A percentile compares a stretch with the other conserved stretches of the same genome.
phyloP scores from a whole-genome alignment of 2,329 filamentous ascomycete species.

The Aspergillus alliaceus region DNA sequence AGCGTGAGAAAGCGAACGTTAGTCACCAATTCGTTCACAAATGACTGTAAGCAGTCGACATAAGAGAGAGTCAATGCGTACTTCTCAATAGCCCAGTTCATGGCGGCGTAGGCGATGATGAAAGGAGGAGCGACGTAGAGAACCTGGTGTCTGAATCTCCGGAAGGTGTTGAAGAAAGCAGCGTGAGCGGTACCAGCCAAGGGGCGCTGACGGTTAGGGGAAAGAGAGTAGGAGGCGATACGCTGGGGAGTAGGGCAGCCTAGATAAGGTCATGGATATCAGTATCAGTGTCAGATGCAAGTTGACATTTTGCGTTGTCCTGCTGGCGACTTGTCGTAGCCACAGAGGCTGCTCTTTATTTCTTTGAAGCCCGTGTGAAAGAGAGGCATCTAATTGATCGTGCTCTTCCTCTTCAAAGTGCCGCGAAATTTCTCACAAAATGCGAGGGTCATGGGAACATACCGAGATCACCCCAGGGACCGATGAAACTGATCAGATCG shows the following conservation, averaged over 20 bases:
- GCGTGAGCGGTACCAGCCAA: constrained; percentile 75
- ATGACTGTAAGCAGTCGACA: too few relatives aligned
- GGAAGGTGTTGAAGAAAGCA: constrained; percentile 93
- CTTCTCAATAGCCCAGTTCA: constrained; percentile 92
- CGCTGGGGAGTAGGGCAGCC: constrained; percentile 52
- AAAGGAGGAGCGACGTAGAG: constrained; percentile 85
- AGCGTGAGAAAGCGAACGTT: background rate
- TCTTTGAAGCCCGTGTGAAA: background rate
- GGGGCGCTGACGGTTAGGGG: constrained; percentile 85
- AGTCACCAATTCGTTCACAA: background rate
- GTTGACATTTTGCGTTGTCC: background rate
- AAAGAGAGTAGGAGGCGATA: constrained; percentile 70
- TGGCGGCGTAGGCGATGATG: constrained; percentile 72
- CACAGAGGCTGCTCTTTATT: background rate
- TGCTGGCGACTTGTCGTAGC: background rate
- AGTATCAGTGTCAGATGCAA: background rate
- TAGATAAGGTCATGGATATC: constrained; percentile 10
- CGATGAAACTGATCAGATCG: constrained; percentile 61
- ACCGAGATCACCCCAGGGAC: constrained; percentile 75
- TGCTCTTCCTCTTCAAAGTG: background rate
- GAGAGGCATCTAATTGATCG: constrained; percentile 2
- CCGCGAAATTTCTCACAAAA: background rate
- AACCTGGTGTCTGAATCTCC: constrained; percentile 80
- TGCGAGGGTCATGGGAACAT: constrained; percentile 46
- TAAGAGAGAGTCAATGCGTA: constrained; percentile 47